Percentiles rank a stretch among this genome's conserved stretches.
Evolutionary conservation across 768 basidiomycete genomes (phyloP).

Genomic region (Russula sp.): DNA sequence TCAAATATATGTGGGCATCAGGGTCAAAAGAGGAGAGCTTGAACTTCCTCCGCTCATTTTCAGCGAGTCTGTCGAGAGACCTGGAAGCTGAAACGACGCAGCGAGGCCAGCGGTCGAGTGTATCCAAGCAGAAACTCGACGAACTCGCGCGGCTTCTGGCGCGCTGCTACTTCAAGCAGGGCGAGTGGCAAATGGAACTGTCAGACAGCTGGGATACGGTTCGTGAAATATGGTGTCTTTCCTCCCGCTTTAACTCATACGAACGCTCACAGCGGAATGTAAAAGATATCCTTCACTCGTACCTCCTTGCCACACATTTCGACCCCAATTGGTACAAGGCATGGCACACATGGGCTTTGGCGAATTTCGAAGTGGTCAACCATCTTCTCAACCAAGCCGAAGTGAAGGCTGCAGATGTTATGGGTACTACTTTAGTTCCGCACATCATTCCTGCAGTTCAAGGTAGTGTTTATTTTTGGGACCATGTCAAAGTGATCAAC

Average conservation of each 20-base stretch:
- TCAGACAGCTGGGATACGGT: conserved; percentile 77
- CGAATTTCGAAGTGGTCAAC: conserved; percentile 90
- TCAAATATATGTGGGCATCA: conserved; percentile 94
- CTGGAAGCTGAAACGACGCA: conserved; percentile 56
- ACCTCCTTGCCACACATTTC: conserved; percentile 81
- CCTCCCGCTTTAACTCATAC: conserved; percentile 10
- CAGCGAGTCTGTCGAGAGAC: conserved; percentile 67
- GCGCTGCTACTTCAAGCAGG: conserved; percentile 93
- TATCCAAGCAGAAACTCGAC: conserved; percentile 53
- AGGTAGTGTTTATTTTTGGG: conserved; percentile 40
- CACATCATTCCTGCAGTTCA: conserved; percentile 93
- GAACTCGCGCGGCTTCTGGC: conserved; percentile 86
- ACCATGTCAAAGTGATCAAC: conserved; percentile 1
- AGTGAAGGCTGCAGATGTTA: conserved; percentile 49
- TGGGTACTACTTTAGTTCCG: conserved; percentile 57
- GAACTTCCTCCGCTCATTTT: conserved; percentile 77
- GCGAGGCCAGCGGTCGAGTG: conserved; percentile 40
- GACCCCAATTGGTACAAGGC: conserved; percentile 99
- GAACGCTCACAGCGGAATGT: conserved; percentile 57
- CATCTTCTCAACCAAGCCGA: conserved; percentile 67
- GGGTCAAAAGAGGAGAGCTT: conserved; percentile 74
- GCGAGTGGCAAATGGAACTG: conserved; percentile 86
- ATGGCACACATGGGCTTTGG: conserved; percentile 98
- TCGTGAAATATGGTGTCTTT: conserved; percentile 29
- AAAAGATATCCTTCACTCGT: conserved; percentile 77